Evolutionary conservation across 2,329 filamentous ascomycete species (phyloP), one percentile per base, ranked within the genome.

Genomic region (Talaromyces sp.): DNA sequence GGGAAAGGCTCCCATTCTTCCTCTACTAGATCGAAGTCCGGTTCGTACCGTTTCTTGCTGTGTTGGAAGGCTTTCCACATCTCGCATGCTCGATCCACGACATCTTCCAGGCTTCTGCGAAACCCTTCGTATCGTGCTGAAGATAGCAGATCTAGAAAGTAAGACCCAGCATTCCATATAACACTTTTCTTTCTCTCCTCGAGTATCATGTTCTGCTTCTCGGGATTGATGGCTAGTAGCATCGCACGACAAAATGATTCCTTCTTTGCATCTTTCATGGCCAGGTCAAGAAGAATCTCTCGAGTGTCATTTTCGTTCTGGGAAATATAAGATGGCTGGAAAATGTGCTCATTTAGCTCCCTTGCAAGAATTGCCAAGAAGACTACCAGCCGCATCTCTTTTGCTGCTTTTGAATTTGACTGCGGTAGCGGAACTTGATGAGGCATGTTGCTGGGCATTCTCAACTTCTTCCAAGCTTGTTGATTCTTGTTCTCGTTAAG

Each of bases 311-410:
- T 31, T 52, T 64, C 57, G 19, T 63, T 62, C 1, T 61, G 46
- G 26, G 52, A 46, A 52, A 74, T 55, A 57, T 74, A 74, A 1
- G 63, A 69, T 3, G 71, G 71, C 41, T 74, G 70, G 61, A 76
- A 74, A 32, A 76, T 66, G 38, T 70, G 59, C 26, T 67, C 58
- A 48, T 64, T 58, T 4, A 76, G 62, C 43, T 73, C 65, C 9
- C 63, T 56, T 0, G 66, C 63, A 3, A 76, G 46, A 41, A 72
- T 61, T 11, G 65, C 68, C 7, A 75, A 62, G 8, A 70, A 64
- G 7, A 70, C 60, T 17, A 67, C 69, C 27, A 69, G 61, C 6
- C 72, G 70, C 69, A 76, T 75, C 26, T 68, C 64, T 57, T 73
- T 75, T 1, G 72, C 72, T 17, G 59, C 56, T 1, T 51, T 21